A percentile compares a stretch with the other conserved stretches of the same genome.
phyloP scores from a whole-genome alignment of 2,329 filamentous ascomycete genomes.

The Phaeosphaeriaceae sp. region DNA sequence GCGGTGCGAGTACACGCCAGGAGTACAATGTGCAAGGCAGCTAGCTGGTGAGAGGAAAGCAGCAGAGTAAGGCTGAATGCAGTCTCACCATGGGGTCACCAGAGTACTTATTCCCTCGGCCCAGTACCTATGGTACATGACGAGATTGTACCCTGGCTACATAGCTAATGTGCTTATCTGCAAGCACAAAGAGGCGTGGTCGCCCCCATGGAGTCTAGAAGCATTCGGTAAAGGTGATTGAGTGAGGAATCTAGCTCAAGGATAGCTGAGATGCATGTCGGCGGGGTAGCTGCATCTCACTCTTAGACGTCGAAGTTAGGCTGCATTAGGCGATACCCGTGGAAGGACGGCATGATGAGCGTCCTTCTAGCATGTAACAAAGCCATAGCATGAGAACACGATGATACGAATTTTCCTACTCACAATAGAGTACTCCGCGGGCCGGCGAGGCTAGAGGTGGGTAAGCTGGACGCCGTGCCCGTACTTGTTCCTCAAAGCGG shows the following conservation, averaged over 20 bases:
- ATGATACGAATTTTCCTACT: too few relatives aligned
- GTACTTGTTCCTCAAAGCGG: neutral
- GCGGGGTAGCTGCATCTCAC: conserved; percentile 15
- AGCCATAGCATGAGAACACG: neutral
- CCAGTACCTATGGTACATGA: neutral
- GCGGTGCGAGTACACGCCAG: conserved; percentile 9
- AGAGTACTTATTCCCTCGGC: conserved; percentile 19
- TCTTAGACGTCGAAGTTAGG: neutral
- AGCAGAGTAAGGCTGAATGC: conserved; percentile 15
- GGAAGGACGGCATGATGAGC: neutral
- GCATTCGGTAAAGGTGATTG: neutral
- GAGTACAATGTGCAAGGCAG: conserved; percentile 2
- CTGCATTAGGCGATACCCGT: neutral
- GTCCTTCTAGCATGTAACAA: neutral
- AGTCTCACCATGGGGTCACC: conserved; percentile 5
- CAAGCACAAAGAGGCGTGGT: conserved; percentile 9
- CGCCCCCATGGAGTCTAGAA: neutral
- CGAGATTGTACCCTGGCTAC: neutral
- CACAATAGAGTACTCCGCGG: too few relatives aligned
- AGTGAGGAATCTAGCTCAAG: neutral
- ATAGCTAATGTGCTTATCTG: conserved; percentile 3
- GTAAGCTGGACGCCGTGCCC: neutral
- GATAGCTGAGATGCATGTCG: neutral
- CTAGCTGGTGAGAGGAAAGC: conserved; percentile 11
- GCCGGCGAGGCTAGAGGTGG: neutral